These are phyloP conservation scores for Xylaria telfairii DNA, from an alignment of 495 filamentous ascomycete species.

Conservation along the genomic window DNA sequence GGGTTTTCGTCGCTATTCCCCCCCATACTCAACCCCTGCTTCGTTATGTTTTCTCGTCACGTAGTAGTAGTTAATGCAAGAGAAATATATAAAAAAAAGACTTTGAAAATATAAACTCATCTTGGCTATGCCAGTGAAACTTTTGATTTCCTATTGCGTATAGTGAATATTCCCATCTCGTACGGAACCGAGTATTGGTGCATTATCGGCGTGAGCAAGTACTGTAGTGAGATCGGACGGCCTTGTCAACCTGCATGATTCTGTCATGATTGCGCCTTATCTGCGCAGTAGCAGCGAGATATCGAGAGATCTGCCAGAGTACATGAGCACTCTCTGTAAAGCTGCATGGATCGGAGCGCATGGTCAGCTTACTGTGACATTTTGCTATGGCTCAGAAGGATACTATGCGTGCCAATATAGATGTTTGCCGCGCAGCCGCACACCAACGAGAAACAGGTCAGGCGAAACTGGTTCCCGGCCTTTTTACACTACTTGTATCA, in stretches of 20 bases:
- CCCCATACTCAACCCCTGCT: constrained; percentile 7
- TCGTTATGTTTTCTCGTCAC: constrained; percentile 15
- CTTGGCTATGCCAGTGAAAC: not conserved
- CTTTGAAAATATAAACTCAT: not conserved
- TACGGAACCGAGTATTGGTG: not conserved
- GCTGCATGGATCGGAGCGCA: not conserved
- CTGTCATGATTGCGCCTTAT: not conserved
- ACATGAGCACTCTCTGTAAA: not conserved
- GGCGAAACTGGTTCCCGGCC: not conserved
- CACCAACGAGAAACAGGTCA: not conserved
- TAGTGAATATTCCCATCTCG: not conserved
- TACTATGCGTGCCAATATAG: not conserved
- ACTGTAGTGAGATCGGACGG: not conserved
- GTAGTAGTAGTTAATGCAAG: constrained; percentile 23
- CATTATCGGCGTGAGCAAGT: not conserved
- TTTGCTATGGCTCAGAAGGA: not conserved
- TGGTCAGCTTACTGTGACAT: constrained; percentile 22
- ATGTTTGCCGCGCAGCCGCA: not conserved
- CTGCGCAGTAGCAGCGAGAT: not conserved
- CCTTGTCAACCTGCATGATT: not conserved
- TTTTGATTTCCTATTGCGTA: not conserved
- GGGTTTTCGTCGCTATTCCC: not conserved
- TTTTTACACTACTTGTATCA: not conserved
- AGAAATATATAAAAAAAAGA: constrained; percentile 15
- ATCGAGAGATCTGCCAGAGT: not conserved